A percentile compares a stretch with the other conserved stretches of the same genome.
phyloP scores from a whole-genome alignment of 2,329 filamentous ascomycete species.

The Colletotrichum abscissum region DNA sequence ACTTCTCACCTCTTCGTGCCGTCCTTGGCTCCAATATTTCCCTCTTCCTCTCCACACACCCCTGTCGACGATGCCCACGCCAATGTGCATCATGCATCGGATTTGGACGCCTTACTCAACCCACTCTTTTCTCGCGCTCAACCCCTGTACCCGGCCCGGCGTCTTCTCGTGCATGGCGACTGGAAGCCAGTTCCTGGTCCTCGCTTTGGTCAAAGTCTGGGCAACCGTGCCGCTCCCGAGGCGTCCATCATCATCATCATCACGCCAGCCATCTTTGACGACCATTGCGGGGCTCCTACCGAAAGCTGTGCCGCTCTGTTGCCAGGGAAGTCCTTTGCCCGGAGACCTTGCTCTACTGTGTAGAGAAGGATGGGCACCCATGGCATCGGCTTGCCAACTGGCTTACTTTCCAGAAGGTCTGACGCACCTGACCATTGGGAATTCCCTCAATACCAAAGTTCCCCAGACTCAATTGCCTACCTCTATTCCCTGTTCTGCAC shows the following conservation, averaged over 20 bases:
- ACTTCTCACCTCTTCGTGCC: neutral
- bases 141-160: neutral
- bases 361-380: neutral
- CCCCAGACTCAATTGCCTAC: neutral
- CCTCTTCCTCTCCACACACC: neutral
- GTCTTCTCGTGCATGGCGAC: neutral
- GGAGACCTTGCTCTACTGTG: neutral
- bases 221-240: constrained; percentile 21
- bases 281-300: neutral
- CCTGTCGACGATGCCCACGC: neutral
- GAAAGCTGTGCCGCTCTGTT: constrained; percentile 20
- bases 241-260: constrained; percentile 7
- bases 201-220: constrained; percentile 7
- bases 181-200: constrained; percentile 18
- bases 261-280: constrained; percentile 1
- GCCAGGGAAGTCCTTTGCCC: neutral
- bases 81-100: neutral
- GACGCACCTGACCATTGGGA: neutral
- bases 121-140: neutral
- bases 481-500: too few species aligned
- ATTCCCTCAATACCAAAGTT: neutral
- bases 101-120: neutral
- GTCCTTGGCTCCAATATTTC: neutral
- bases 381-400: neutral
- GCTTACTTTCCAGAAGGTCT: neutral